phyloP scores from a whole-genome alignment of 2,329 filamentous ascomycete genomes.

The Exserohilum turcica region DNA sequence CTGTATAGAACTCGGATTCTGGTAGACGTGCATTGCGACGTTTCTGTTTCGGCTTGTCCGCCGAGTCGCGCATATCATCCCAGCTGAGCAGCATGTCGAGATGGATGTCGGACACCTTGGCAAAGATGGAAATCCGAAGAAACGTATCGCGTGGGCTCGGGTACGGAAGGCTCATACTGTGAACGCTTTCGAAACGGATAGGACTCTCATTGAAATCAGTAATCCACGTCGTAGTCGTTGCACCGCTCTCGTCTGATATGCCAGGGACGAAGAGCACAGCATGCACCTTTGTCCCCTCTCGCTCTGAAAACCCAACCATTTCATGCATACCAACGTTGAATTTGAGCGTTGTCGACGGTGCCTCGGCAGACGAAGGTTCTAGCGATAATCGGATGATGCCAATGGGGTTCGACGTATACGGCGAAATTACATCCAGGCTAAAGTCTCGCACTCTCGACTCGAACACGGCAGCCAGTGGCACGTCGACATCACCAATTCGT shows the following conservation, averaged over 20 bases:
- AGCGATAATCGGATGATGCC: slow-evolving; percentile 89
- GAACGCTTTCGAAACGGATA: slow-evolving; percentile 93
- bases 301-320: slow-evolving; percentile 89
- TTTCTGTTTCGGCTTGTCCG: slow-evolving; percentile 61
- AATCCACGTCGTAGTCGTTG: slow-evolving; percentile 94
- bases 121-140: slow-evolving; percentile 87
- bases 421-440: slow-evolving; percentile 84
- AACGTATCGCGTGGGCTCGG: slow-evolving; percentile 75
- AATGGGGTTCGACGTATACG: slow-evolving; percentile 87
- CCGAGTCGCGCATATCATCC: slow-evolving; percentile 93
- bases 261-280: slow-evolving; percentile 96
- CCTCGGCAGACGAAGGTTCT: slow-evolving; percentile 90
- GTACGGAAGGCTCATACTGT: slow-evolving; percentile 93
- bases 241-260: slow-evolving; percentile 80
- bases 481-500: slow-evolving; percentile 88
- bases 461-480: slow-evolving; percentile 90
- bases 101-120: slow-evolving; percentile 89
- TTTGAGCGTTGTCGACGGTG: slow-evolving; percentile 88
- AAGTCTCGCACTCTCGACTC: slow-evolving; percentile 95
- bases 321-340: slow-evolving; percentile 99
- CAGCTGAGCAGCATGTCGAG: slow-evolving; percentile 96
- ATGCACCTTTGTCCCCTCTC: slow-evolving; percentile 94
- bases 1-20: slow-evolving; percentile 89
- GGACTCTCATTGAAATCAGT: slow-evolving; percentile 90
- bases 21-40: slow-evolving; percentile 73